Evolutionary conservation across 2,329 filamentous ascomycete species (phyloP).

Genomic region (Ascomycota sp.): DNA sequence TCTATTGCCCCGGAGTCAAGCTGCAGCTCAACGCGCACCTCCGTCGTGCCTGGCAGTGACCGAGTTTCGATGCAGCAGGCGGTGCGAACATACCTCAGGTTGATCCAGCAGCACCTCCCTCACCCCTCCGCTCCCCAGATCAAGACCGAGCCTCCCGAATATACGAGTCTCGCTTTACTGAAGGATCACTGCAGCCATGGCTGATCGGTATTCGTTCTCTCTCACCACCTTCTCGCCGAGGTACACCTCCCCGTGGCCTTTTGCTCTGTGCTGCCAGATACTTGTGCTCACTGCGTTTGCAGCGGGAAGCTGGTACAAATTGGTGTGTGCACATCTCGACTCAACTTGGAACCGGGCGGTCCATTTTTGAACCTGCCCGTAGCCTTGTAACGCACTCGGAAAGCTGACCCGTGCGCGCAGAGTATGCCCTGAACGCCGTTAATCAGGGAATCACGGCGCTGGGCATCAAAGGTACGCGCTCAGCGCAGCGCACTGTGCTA

Average conservation of each 20-base stretch:
- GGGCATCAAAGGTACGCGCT: constrained; percentile 73
- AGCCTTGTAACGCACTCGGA: background rate
- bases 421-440: constrained; percentile 97
- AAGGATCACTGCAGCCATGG: constrained; percentile 36
- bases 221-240: constrained; percentile 98
- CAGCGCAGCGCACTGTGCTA: background rate
- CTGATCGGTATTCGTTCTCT: constrained; percentile 97
- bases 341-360: background rate
- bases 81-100: too few species aligned
- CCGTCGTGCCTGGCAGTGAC: constrained; percentile 13
- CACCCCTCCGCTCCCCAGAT: constrained; percentile 2
- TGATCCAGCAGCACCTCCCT: background rate
- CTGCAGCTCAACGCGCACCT: constrained; percentile 17
- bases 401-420: constrained; percentile 22
- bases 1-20: constrained; percentile 6
- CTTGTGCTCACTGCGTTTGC: constrained; percentile 20
- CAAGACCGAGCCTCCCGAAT: too few species aligned
- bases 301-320: constrained; percentile 99
- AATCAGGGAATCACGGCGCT: constrained; percentile 97
- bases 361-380: too few species aligned
- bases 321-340: constrained; percentile 24
- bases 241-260: constrained; percentile 28
- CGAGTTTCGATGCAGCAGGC: constrained; percentile 1
- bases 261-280: constrained; percentile 4
- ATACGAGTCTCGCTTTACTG: too few species aligned